phyloP scores from a whole-genome alignment of 1,284 basidiomycete genomes.

The Ustilago vetiveriae region DNA sequence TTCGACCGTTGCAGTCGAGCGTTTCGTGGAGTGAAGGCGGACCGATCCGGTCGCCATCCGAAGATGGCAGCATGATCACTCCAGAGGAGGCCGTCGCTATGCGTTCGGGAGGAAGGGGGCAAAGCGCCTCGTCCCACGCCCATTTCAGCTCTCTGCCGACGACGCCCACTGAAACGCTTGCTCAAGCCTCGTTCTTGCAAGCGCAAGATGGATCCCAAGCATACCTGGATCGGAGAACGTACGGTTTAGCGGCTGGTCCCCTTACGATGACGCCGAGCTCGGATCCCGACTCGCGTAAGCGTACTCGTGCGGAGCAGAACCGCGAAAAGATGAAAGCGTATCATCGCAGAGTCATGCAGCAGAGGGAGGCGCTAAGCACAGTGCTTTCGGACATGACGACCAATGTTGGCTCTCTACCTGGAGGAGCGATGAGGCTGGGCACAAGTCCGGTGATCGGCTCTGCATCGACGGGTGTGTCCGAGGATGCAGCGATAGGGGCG shows the following conservation, averaged over 20 bases:
- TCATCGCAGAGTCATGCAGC: conserved; percentile 42
- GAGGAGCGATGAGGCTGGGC: not conserved
- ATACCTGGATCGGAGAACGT: conserved; percentile 4
- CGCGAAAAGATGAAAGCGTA: conserved; percentile 49
- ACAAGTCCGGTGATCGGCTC: not conserved
- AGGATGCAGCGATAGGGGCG: not conserved
- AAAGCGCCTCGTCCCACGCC: conserved; percentile 13
- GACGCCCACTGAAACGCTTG: conserved; percentile 17
- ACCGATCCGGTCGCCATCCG: conserved; percentile 7
- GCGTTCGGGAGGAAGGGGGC: not conserved
- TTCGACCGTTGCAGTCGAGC: conserved; percentile 7
- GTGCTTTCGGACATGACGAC: conserved; percentile 23
- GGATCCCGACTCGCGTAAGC: conserved; percentile 28
- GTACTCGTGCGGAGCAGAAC: conserved; percentile 38
- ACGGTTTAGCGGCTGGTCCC: conserved; percentile 2
- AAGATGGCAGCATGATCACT: conserved; percentile 14
- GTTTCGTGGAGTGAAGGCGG: conserved; percentile 2
- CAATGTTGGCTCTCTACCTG: conserved; percentile 19
- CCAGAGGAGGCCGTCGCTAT: conserved; percentile 7
- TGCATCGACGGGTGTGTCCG: not conserved
- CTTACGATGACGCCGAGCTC: conserved; percentile 14
- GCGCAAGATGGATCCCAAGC: conserved; percentile 14
- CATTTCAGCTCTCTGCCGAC: conserved; percentile 35
- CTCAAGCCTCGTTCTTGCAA: not conserved
- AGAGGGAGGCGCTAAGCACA: conserved; percentile 33